A percentile compares a stretch with the other conserved stretches of the same genome.
phyloP scores from a whole-genome alignment of 164 flowering plant species.

The Chloranthus sessilifolius region DNA sequence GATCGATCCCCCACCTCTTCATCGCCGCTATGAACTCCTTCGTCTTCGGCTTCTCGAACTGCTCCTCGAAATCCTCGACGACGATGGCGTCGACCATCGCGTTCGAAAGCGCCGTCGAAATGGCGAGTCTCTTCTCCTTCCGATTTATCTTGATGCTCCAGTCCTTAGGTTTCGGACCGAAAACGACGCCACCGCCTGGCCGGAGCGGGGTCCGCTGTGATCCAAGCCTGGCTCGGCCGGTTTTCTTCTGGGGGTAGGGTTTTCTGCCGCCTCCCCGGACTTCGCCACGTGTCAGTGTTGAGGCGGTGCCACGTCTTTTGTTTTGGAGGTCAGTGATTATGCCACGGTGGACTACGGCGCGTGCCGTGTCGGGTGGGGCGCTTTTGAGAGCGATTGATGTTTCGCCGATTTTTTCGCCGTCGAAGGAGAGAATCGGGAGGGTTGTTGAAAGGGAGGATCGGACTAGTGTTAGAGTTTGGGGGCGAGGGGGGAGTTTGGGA shows the following conservation, averaged over 20 bases:
- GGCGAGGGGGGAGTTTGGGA: no score
- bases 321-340: conserved; percentile 74
- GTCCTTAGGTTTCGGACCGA: conserved; percentile 92
- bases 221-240: conserved; percentile 86
- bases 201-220: conserved; percentile 82
- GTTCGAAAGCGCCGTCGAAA: conserved; percentile 79
- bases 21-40: conserved; percentile 79
- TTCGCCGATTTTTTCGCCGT: conserved; percentile 75
- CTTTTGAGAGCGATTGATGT: conserved; percentile 62
- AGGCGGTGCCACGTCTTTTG: conserved; percentile 89
- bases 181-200: conserved; percentile 94
- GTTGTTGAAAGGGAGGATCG: conserved; percentile 40
- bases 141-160: conserved; percentile 87
- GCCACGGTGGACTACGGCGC: conserved; percentile 93
- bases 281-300: conserved; percentile 85
- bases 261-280: conserved; percentile 93
- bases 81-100: conserved; percentile 55
- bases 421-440: conserved; percentile 76
- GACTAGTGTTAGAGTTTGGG: conserved; percentile 23
- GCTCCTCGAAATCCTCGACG: conserved; percentile 72
- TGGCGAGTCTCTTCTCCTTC: conserved; percentile 86
- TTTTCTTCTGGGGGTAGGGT: conserved; percentile 91
- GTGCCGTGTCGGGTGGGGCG: conserved; percentile 80
- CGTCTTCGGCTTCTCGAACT: conserved; percentile 80
- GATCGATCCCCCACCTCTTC: conserved; percentile 89